phyloP scores from a whole-genome alignment of 2,329 filamentous ascomycete genomes.

The Achaetomium macrosporum region DNA sequence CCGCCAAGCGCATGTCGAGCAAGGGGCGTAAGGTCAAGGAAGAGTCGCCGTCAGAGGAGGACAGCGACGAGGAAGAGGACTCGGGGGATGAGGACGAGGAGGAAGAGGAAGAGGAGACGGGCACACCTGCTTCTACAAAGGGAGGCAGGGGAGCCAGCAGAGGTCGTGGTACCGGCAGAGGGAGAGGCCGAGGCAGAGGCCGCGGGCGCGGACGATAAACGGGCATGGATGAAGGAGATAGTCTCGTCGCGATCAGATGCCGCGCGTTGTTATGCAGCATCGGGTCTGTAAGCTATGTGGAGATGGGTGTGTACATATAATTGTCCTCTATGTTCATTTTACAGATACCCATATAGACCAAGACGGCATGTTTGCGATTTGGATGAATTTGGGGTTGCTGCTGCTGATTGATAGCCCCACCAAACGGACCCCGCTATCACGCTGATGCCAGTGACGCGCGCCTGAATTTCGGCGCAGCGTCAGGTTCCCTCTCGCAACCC shows the following conservation, averaged over 20 bases:
- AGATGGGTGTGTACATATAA: too few species aligned
- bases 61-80: conserved; percentile 29
- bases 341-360: conserved; percentile 4
- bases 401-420: conserved; percentile 5
- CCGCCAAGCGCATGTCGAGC: conserved; percentile 40
- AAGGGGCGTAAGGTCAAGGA: conserved; percentile 36
- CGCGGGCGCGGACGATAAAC: conserved; percentile 29
- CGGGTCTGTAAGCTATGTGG: too few species aligned
- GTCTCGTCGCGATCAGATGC: too few species aligned
- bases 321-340: neutral
- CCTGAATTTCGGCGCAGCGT: neutral
- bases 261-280: neutral
- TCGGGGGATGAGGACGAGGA: conserved; percentile 33
- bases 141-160: conserved; percentile 33
- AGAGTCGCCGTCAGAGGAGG: conserved; percentile 33
- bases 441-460: conserved; percentile 10
- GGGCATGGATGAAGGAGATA: neutral
- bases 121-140: conserved; percentile 33
- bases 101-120: conserved; percentile 35
- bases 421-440: conserved; percentile 20
- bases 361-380: too few species aligned
- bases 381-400: neutral
- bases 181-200: conserved; percentile 27
- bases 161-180: conserved; percentile 27
- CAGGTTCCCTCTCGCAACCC: conserved; percentile 3